phyloP scores from a whole-genome alignment of 208 protist species.

The Trypanosoma congolense region DNA sequence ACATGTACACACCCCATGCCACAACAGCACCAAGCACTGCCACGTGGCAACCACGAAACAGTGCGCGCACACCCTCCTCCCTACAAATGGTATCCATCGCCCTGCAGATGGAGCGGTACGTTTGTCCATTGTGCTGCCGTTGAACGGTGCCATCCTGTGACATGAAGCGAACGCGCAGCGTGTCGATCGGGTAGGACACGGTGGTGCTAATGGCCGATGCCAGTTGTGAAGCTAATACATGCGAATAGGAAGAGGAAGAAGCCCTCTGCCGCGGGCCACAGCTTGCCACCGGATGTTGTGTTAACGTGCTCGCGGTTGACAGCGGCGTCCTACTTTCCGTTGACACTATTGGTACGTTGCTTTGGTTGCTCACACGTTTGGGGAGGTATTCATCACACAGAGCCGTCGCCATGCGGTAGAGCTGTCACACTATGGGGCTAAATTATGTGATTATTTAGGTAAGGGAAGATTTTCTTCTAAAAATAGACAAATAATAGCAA shows the following conservation, averaged over 20 bases:
- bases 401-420: background rate
- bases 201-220: slow-evolving; percentile 65
- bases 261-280: slow-evolving; percentile 5
- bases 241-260: slow-evolving; percentile 33
- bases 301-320: background rate
- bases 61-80: slow-evolving; percentile 47
- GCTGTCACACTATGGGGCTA: slow-evolving; percentile 1
- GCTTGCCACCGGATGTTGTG: background rate
- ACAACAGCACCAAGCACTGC: slow-evolving; percentile 48
- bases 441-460: background rate
- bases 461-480: no score
- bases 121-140: slow-evolving; percentile 73
- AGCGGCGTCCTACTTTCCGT: background rate
- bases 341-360: background rate
- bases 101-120: slow-evolving; percentile 34
- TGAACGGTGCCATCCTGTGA: slow-evolving; percentile 71
- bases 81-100: slow-evolving; percentile 37
- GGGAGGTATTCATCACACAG: background rate
- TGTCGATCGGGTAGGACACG: slow-evolving; percentile 83
- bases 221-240: slow-evolving; percentile 64
- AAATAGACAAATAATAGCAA: no score
- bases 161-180: slow-evolving; percentile 85
- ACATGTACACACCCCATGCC: slow-evolving; percentile 88
- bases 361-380: background rate
- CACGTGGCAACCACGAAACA: slow-evolving; percentile 73